These are phyloP conservation scores for Septoria petroselini DNA, from an alignment of 2,329 filamentous ascomycete species.

Conservation along the genomic window DNA sequence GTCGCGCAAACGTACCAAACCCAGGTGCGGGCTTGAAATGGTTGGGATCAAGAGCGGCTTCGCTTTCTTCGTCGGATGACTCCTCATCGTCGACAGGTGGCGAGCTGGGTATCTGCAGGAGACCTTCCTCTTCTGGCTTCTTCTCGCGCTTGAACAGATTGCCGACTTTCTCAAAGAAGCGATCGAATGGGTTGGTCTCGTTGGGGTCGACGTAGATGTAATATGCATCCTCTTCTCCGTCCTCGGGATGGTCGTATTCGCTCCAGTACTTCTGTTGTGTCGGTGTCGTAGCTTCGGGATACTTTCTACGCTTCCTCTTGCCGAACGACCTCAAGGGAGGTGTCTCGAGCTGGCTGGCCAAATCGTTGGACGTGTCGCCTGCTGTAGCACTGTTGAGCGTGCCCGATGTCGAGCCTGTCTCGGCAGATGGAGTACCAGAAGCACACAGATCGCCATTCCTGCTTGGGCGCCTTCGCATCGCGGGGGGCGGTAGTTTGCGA, in stretches of 20 bases:
- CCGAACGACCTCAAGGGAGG: slow-evolving; percentile 44
- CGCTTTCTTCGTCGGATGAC: slow-evolving; percentile 35
- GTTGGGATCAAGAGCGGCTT: not conserved
- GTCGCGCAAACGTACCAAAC: slow-evolving; percentile 24
- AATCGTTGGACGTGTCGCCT: slow-evolving; percentile 32
- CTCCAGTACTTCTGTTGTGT: slow-evolving; percentile 69
- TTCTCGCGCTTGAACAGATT: slow-evolving; percentile 36
- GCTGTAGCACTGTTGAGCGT: slow-evolving; percentile 36
- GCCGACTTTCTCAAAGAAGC: slow-evolving; percentile 54
- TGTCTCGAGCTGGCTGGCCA: slow-evolving; percentile 39
- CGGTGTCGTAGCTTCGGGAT: slow-evolving; percentile 25
- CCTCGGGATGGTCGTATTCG: slow-evolving; percentile 80
- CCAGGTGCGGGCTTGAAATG: slow-evolving; percentile 6
- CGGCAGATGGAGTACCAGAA: slow-evolving; percentile 24
- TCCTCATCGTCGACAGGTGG: slow-evolving; percentile 29
- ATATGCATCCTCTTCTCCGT: slow-evolving; percentile 60
- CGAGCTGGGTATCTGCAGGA: slow-evolving; percentile 20
- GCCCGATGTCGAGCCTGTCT: slow-evolving; percentile 41
- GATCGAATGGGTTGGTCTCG: slow-evolving; percentile 62
- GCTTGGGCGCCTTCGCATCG: slow-evolving; percentile 29
- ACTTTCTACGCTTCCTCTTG: slow-evolving; percentile 43
- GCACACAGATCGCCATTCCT: slow-evolving; percentile 18
- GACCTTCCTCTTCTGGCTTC: slow-evolving; percentile 29
- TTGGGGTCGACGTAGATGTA: slow-evolving; percentile 73
- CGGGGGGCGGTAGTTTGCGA: slow-evolving; percentile 49